phyloP scores from a whole-genome alignment of 805 yeast genomes.

The Brettanomyces bruxellensis region DNA sequence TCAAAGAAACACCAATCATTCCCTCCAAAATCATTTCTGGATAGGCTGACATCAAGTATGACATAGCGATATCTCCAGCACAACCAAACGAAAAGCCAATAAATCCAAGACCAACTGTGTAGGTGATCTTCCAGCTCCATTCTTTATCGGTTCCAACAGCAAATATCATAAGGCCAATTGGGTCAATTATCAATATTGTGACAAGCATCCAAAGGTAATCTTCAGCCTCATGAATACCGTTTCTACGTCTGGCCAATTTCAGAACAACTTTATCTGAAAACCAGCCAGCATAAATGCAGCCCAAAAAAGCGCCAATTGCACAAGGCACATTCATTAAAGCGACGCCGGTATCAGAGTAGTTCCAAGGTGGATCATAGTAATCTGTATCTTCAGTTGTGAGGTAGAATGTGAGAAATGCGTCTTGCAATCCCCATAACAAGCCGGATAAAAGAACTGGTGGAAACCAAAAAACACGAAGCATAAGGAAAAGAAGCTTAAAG shows the following conservation, averaged over 20 bases:
- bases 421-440: conserved; percentile 75
- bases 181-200: conserved; percentile 48
- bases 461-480: conserved; percentile 48
- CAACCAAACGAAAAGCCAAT: conserved; percentile 66
- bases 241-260: conserved; percentile 51
- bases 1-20: conserved; percentile 60
- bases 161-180: conserved; percentile 54
- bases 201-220: conserved; percentile 49
- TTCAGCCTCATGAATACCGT: conserved; percentile 59
- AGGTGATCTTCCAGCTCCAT: conserved; percentile 46
- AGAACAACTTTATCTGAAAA: conserved; percentile 52
- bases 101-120: conserved; percentile 49
- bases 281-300: conserved; percentile 57
- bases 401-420: conserved; percentile 66
- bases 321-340: conserved; percentile 72
- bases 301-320: conserved; percentile 55
- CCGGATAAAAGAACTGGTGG: conserved; percentile 63
- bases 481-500: conserved; percentile 36
- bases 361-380: conserved; percentile 59
- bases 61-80: conserved; percentile 62
- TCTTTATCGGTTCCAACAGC: conserved; percentile 54
- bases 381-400: conserved; percentile 63
- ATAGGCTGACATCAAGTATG: conserved; percentile 57
- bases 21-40: conserved; percentile 65
- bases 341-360: conserved; percentile 55